Evolutionary conservation across 148 eudicot species (phyloP).

Genomic region (Silene conica): DNA sequence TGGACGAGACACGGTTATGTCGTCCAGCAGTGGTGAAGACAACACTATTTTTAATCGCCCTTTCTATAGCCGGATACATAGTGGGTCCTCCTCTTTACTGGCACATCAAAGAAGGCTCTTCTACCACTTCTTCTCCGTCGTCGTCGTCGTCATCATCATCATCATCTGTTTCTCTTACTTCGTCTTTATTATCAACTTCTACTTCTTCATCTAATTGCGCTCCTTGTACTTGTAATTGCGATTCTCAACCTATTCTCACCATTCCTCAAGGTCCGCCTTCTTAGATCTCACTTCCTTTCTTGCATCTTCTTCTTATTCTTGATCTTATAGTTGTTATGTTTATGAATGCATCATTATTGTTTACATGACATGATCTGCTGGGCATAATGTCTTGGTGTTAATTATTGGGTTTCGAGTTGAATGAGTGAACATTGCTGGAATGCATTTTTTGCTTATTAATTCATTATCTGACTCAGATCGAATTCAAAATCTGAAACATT

Average conservation of each 20-base stretch:
- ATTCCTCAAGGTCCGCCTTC: slow-evolving; percentile 38
- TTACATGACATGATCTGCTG: background rate
- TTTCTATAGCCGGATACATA: slow-evolving; percentile 37
- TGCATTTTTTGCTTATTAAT: background rate
- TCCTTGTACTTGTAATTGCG: slow-evolving; percentile 41
- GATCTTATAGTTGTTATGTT: background rate
- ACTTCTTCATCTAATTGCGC: slow-evolving; percentile 43
- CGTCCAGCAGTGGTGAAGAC: slow-evolving; percentile 30
- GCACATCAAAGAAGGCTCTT: slow-evolving; percentile 39
- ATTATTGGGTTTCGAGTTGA: background rate
- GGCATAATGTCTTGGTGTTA: background rate
- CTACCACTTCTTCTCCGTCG: slow-evolving; percentile 10
- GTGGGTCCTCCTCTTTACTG: slow-evolving; percentile 52
- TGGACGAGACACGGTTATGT: slow-evolving; percentile 28
- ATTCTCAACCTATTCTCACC: slow-evolving; percentile 32
- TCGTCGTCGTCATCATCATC: background rate
- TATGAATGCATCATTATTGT: background rate
- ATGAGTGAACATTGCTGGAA: background rate
- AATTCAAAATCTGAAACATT: background rate
- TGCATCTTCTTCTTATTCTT: background rate
- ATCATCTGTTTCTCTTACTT: background rate
- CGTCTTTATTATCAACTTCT: background rate
- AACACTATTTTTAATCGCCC: slow-evolving; percentile 30
- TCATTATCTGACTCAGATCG: background rate
- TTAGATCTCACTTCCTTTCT: slow-evolving; percentile 3